These are phyloP conservation scores for Ogataea angusta DNA, from an alignment of 805 yeast species.

Conservation along the genomic window DNA sequence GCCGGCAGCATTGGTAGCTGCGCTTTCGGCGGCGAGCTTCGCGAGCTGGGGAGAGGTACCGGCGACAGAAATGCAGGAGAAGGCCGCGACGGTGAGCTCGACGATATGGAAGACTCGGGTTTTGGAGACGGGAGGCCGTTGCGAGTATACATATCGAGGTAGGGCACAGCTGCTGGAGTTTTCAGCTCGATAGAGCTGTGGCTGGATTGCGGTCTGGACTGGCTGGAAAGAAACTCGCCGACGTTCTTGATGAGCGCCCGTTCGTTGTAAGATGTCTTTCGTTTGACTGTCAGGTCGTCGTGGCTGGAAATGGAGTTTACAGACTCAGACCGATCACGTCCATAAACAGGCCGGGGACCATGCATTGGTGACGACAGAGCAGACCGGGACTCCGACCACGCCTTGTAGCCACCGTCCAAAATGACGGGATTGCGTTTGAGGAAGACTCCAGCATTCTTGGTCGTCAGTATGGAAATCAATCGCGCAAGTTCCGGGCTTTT, in stretches of 20 bases:
- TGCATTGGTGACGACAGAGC: conserved; percentile 21
- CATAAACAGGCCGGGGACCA: conserved; percentile 19
- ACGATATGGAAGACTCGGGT: not conserved
- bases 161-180: conserved; percentile 4
- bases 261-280: conserved; percentile 16
- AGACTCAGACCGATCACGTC: conserved; percentile 14
- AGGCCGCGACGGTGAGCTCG: conserved; percentile 19
- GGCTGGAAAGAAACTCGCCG: conserved; percentile 20
- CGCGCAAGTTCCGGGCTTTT: conserved; percentile 28
- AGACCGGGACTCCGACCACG: conserved; percentile 44
- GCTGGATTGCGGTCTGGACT: conserved; percentile 15
- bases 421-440: conserved; percentile 42
- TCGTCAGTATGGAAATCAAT: conserved; percentile 36
- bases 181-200: conserved; percentile 10
- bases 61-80: conserved; percentile 22
- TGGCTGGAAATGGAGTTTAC: conserved; percentile 11
- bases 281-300: conserved; percentile 13
- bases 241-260: conserved; percentile 20
- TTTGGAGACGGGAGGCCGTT: not conserved
- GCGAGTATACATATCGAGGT: conserved; percentile 4
- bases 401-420: conserved; percentile 59
- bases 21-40: conserved; percentile 9
- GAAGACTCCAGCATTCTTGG: conserved; percentile 35
- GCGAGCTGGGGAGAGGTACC: conserved; percentile 13
- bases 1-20: conserved; percentile 11